These are phyloP conservation scores for Emmonsiellopsis sp. DNA, from an alignment of 2,329 filamentous ascomycete species.

Conservation along the genomic window DNA sequence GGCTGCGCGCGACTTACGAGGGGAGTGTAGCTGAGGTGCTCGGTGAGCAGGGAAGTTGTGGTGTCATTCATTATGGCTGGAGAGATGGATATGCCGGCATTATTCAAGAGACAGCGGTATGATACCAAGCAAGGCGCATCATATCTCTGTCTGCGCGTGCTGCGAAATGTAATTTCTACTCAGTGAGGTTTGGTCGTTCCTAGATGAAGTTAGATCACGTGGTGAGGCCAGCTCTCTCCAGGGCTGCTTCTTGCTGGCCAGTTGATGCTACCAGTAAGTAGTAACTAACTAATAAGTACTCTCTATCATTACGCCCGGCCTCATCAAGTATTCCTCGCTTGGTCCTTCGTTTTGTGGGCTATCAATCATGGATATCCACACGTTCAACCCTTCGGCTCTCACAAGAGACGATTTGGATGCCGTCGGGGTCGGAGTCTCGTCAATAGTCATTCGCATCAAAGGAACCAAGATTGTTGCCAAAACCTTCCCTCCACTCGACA, in stretches of 20 bases:
- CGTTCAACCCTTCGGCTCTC: neutral
- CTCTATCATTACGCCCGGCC: too few relatives aligned
- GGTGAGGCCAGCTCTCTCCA: too few relatives aligned
- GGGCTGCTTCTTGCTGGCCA: too few relatives aligned
- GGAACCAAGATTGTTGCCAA: slow-evolving; percentile 4
- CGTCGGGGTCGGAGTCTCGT: slow-evolving; percentile 1
- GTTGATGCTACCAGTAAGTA: too few relatives aligned
- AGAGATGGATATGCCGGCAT: neutral
- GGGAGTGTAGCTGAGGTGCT: slow-evolving; percentile 92
- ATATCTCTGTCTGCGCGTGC: neutral
- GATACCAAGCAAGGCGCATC: neutral
- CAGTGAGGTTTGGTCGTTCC: neutral
- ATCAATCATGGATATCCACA: neutral
- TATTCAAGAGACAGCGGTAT: neutral
- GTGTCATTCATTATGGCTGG: slow-evolving; percentile 31
- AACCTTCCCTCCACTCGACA: slow-evolving; percentile 1
- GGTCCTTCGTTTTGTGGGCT: too few relatives aligned
- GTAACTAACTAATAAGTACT: too few relatives aligned
- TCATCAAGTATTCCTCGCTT: too few relatives aligned
- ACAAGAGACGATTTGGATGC: slow-evolving; percentile 1
- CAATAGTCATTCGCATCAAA: slow-evolving; percentile 1
- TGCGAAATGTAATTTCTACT: too few relatives aligned
- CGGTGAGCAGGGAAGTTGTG: slow-evolving; percentile 63
- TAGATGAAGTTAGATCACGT: neutral
- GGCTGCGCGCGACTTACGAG: slow-evolving; percentile 51